Evolutionary conservation across 768 basidiomycete genomes (phyloP), one percentile per base, ranked within the genome.

Genomic region (Lactifluus hygrophoroides): DNA sequence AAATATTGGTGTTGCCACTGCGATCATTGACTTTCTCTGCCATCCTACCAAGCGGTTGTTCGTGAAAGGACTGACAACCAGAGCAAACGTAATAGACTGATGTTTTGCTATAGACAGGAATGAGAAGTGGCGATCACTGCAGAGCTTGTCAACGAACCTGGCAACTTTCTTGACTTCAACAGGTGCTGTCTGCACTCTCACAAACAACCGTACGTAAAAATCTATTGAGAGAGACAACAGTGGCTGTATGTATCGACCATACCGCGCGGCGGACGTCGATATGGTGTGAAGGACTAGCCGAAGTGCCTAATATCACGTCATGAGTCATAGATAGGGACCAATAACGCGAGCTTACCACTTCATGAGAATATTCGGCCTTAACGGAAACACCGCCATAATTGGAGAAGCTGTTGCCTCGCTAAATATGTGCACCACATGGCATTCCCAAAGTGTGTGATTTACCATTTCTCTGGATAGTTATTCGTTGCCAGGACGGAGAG

Each of bases 381-480:
- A 88, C 78, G 40, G 90, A 86, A 6, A 89, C 76, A 4, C 95
- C 95, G 10, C 95, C 95, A 69, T 99, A 99, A 67, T 96, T 97
- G 1, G 94, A 85, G 72, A 84, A 97, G 71, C 94, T 95, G 65
- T 21, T 17, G 44, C 17, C 35, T 43, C 28, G 32, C 14, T 54
- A 23, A 34, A 32, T 32, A 54, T 8, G 7, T 4, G n/a, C 16
- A 35, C 8, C 4, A 19, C 30, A 34, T 25, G 2, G 17, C 23
- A 17, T 19, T 21, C 17, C n/a, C 6, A 19, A 11, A 42, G 42
- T n/a, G 43, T 19, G 42, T 37, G 10, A 34, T 56, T 60, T 65
- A 92, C 95, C 92, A 94, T 82, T 99, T 99, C 70, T 99, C 96
- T 3, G 94, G 87, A 69, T 89, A 96, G 69, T 97, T 97, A 11